Evolutionary conservation across 2,329 filamentous ascomycete species (phyloP).

Genomic region (Xylaria sp.): DNA sequence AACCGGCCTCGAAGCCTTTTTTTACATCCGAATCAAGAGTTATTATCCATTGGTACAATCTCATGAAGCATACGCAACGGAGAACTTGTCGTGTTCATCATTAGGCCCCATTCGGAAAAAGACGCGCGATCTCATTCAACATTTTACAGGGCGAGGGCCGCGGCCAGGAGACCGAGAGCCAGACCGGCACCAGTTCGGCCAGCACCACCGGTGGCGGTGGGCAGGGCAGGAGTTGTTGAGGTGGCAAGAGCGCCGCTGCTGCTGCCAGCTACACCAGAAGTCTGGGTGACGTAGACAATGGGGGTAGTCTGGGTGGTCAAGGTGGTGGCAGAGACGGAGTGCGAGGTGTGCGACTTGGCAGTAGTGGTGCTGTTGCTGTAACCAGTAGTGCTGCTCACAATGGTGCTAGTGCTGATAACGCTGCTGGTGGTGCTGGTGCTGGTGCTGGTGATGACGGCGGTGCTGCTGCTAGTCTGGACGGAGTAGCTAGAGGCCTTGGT

Average conservation of each 20-base stretch:
- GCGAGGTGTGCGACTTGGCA: constrained; percentile 5
- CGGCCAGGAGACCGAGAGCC: constrained; percentile 54
- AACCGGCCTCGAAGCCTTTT: not conserved
- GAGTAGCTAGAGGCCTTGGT: constrained; percentile 2
- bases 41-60: constrained; percentile 10
- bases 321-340: constrained; percentile 3
- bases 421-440: not conserved
- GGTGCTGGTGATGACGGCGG: not conserved
- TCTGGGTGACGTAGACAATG: constrained; percentile 22
- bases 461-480: constrained; percentile 17
- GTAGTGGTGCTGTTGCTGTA: constrained; percentile 7
- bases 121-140: constrained; percentile 5
- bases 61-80: not conserved
- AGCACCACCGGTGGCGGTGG: constrained; percentile 45
- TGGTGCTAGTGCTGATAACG: not conserved
- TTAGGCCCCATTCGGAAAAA: constrained; percentile 10
- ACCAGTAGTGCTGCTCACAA: not conserved
- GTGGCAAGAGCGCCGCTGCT: constrained; percentile 9
- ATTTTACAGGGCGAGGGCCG: constrained; percentile 50
- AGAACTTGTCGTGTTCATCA: not conserved
- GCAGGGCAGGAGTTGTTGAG: constrained; percentile 11
- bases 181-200: constrained; percentile 52
- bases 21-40: constrained; percentile 14
- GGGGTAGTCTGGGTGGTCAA: constrained; percentile 14
- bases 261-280: not conserved